phyloP scores from a whole-genome alignment of 345 rosid genomes.

The Eucalyptus coolabah region DNA sequence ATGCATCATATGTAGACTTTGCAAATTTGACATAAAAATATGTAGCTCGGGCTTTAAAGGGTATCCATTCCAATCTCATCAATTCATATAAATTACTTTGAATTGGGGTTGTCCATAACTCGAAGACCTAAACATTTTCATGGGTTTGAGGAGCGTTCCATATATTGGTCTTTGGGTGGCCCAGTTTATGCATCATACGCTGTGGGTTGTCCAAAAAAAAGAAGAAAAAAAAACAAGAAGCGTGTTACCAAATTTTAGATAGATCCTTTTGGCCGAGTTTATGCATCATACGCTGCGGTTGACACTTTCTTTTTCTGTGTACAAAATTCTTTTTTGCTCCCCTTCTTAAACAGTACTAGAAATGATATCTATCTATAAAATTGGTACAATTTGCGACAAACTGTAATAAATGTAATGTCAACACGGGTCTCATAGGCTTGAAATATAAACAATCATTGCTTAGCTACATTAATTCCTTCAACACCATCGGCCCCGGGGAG shows the following conservation, averaged over 20 bases:
- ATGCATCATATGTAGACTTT: not conserved
- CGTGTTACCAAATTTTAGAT: not conserved
- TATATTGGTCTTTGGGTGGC: not conserved
- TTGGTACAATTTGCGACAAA: not conserved
- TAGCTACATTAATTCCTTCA: not conserved
- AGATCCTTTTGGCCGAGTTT: not conserved
- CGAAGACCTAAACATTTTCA: not conserved
- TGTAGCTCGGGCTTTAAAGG: not conserved
- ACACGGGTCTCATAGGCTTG: not conserved
- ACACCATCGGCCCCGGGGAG: not conserved
- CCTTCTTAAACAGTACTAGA: not conserved
- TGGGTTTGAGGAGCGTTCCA: not conserved
- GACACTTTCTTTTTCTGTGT: not conserved
- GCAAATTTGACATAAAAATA: not conserved
- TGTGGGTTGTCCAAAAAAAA: not conserved
- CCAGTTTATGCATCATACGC: not conserved
- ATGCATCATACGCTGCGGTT: not conserved
- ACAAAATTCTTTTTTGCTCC: not conserved
- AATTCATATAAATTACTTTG: not conserved
- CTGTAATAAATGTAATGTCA: not conserved
- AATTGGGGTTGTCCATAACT: not conserved
- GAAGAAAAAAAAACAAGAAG: not conserved
- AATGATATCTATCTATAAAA: not conserved
- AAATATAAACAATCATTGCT: not conserved
- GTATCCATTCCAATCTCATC: not conserved